These are phyloP conservation scores for Tillandsia fasciculata DNA, from an alignment of 176 grass and related monocot species.

Conservation along the genomic window DNA sequence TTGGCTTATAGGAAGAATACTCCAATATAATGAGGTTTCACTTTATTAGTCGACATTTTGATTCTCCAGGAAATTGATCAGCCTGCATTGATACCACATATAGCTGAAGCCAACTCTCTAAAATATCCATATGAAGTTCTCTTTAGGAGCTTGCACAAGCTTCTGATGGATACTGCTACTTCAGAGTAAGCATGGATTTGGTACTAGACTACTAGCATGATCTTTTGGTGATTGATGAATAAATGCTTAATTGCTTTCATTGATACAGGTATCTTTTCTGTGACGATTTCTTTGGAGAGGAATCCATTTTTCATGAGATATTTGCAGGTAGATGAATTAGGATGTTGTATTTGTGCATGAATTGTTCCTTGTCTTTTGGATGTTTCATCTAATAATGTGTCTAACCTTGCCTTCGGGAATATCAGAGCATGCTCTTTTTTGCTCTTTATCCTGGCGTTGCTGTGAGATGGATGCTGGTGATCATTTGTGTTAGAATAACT, in stretches of 20 bases:
- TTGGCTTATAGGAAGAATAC: background rate
- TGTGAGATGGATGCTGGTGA: too few relatives aligned
- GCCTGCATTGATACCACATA: slow-evolving; percentile 98
- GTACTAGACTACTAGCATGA: background rate
- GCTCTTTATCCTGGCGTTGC: too few relatives aligned
- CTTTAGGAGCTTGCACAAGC: slow-evolving; percentile 98
- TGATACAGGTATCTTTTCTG: slow-evolving; percentile 80
- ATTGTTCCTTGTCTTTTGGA: slow-evolving; percentile 5
- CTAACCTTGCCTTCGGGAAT: background rate
- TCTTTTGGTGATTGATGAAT: slow-evolving; percentile 3
- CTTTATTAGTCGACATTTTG: slow-evolving; percentile 13
- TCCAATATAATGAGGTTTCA: slow-evolving; percentile 1
- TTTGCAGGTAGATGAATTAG: slow-evolving; percentile 70
- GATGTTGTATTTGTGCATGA: slow-evolving; percentile 2
- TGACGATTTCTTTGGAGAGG: slow-evolving; percentile 93
- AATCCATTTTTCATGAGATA: slow-evolving; percentile 89
- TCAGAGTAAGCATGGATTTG: slow-evolving; percentile 61
- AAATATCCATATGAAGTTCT: slow-evolving; percentile 99
- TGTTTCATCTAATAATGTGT: background rate
- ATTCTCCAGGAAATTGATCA: slow-evolving; percentile 93
- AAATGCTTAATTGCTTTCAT: slow-evolving; percentile 17
- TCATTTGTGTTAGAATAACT: too few relatives aligned
- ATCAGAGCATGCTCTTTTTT: too few relatives aligned
- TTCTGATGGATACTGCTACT: slow-evolving; percentile 94
- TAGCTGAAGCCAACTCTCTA: slow-evolving; percentile 91